Evolutionary conservation across 257 asterid species (phyloP).

Genomic region (Marsdenia floribunda): DNA sequence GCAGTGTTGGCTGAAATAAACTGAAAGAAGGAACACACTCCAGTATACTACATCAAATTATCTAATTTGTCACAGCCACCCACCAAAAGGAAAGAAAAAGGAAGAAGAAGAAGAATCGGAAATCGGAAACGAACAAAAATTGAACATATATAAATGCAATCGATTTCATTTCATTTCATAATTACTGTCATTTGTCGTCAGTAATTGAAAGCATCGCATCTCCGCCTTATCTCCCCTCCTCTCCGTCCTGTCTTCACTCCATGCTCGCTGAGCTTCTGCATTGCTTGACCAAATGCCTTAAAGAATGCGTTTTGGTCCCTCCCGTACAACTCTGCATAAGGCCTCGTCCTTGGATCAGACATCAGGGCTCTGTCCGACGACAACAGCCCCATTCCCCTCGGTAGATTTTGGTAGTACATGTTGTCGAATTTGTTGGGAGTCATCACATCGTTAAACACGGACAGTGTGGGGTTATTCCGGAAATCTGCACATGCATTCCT

Average conservation of each 20-base stretch:
- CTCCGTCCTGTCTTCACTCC: slow-evolving; percentile 56
- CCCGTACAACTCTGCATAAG: slow-evolving; percentile 48
- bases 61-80: slow-evolving; percentile 1
- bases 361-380: slow-evolving; percentile 58
- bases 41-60: slow-evolving; percentile 13
- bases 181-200: slow-evolving; percentile 10
- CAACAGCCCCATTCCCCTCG: slow-evolving; percentile 64
- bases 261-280: slow-evolving; percentile 68
- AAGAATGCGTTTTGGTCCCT: slow-evolving; percentile 55
- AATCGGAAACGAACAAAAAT: not conserved
- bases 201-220: slow-evolving; percentile 77
- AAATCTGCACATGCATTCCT: slow-evolving; percentile 58
- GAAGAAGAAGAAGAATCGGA: not conserved
- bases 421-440: slow-evolving; percentile 77
- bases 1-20: not conserved
- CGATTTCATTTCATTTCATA: not conserved
- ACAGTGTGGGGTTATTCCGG: slow-evolving; percentile 53
- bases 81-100: not conserved
- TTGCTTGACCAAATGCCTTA: slow-evolving; percentile 67
- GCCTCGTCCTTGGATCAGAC: slow-evolving; percentile 53
- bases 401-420: slow-evolving; percentile 53
- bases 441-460: slow-evolving; percentile 74
- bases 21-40: too few species aligned
- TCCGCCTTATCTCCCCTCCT: slow-evolving; percentile 77
- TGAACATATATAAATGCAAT: not conserved